Percentiles rank a stretch among this genome's conserved stretches.
These are phyloP conservation scores for Gossypium ekmanianum DNA, from an alignment of 345 rosid species.

Conservation along the genomic window DNA sequence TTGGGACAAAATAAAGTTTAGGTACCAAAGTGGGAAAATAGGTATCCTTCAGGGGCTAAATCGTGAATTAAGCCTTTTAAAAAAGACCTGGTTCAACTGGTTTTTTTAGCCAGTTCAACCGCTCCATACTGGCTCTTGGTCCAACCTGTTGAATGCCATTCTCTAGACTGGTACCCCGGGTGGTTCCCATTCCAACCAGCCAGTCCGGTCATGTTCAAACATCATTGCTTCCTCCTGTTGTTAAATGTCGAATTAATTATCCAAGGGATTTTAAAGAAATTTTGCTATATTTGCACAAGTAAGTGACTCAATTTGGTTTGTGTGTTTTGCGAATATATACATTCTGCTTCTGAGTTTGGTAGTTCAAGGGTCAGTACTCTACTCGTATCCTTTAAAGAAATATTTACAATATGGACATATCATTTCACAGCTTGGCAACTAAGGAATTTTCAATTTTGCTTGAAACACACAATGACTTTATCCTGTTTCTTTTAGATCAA, in stretches of 20 bases:
- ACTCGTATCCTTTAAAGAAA: neutral
- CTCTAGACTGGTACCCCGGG: too few species aligned
- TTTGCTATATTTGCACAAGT: neutral
- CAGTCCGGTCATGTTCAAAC: too few species aligned
- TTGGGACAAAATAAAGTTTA: too few species aligned
- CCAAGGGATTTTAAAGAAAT: neutral
- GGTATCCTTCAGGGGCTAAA: too few species aligned
- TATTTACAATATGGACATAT: neutral
- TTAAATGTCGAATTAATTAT: constrained; percentile 1
- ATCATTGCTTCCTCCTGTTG: neutral
- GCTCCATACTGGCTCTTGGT: too few species aligned
- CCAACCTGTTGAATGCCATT: too few species aligned
- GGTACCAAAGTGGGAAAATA: too few species aligned
- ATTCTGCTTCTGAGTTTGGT: neutral
- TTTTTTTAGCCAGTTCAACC: too few species aligned
- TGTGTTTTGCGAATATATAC: neutral
- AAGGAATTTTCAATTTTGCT: neutral
- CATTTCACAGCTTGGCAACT: neutral
- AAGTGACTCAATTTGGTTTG: neutral
- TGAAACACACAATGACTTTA: constrained; percentile 10
- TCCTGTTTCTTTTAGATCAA: constrained; percentile 51
- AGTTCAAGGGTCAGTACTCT: neutral
- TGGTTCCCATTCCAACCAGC: too few species aligned
- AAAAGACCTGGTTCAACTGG: too few species aligned
- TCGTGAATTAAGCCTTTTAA: too few species aligned